phyloP scores from a whole-genome alignment of 108 stramenopile species.

The Stephanodiscus triporus region DNA sequence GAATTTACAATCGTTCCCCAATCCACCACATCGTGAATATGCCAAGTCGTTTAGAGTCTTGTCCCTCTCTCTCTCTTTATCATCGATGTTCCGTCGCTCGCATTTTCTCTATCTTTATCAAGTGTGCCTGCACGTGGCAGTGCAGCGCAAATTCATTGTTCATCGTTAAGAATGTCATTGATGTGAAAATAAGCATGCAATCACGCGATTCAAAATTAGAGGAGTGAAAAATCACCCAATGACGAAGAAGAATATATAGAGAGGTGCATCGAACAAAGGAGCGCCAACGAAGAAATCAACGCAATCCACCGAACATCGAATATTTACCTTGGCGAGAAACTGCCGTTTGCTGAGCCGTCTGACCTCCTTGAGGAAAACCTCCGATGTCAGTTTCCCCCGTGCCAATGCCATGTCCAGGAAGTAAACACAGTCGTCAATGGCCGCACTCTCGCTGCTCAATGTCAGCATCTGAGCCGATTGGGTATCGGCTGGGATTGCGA shows the following conservation, averaged over 20 bases:
- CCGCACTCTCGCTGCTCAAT: constrained; percentile 69
- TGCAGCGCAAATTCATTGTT: too few relatives aligned
- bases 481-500: constrained; percentile 58
- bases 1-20: too few relatives aligned
- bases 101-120: constrained; percentile 28
- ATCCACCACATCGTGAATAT: too few relatives aligned
- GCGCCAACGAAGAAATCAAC: constrained; percentile 3
- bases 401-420: constrained; percentile 82
- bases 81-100: constrained; percentile 1
- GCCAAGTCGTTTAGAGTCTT: too few relatives aligned
- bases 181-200: background rate
- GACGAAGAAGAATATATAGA: background rate
- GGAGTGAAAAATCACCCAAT: background rate
- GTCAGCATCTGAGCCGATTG: constrained; percentile 75
- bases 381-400: constrained; percentile 59
- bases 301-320: background rate
- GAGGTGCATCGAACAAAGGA: background rate
- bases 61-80: background rate
- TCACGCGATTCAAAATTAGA: too few relatives aligned
- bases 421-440: constrained; percentile 81
- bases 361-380: constrained; percentile 76
- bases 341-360: constrained; percentile 81
- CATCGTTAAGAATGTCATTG: too few relatives aligned
- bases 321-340: constrained; percentile 71
- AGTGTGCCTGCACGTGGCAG: constrained; percentile 30